Evolutionary conservation across 176 grass and related monocot genomes (phyloP).

Genomic region (Aechmea fasciata): DNA sequence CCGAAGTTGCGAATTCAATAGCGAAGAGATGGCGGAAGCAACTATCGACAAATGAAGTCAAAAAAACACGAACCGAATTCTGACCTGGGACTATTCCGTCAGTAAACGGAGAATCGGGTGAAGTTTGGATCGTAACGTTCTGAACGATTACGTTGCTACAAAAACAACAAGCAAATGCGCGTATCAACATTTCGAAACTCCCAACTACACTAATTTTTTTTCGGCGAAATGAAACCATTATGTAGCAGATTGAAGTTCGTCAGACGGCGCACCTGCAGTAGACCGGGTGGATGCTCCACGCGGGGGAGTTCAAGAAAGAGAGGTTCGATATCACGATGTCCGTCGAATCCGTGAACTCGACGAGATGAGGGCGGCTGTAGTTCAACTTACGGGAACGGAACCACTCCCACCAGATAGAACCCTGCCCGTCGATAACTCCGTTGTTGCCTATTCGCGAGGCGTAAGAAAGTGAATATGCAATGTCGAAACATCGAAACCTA

Average conservation of each 20-base stretch:
- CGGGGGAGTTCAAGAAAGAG: slow-evolving; percentile 72
- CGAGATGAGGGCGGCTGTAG: slow-evolving; percentile 74
- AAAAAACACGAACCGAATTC: neutral
- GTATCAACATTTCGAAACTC: neutral
- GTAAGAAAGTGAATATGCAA: neutral
- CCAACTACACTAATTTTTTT: neutral
- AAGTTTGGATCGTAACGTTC: slow-evolving; percentile 58
- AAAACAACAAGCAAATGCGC: slow-evolving; percentile 11
- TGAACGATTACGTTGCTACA: slow-evolving; percentile 63
- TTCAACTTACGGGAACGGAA: slow-evolving; percentile 45
- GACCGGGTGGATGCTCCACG: slow-evolving; percentile 83
- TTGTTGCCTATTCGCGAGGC: slow-evolving; percentile 39
- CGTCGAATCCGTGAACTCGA: slow-evolving; percentile 58
- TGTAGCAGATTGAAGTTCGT: neutral
- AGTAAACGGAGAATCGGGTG: slow-evolving; percentile 52
- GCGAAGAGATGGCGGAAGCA: neutral
- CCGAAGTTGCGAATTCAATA: neutral
- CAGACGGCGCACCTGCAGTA: slow-evolving; percentile 51
- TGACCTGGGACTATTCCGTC: slow-evolving; percentile 87
- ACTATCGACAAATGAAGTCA: neutral
- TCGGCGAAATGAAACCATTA: neutral
- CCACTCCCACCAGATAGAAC: slow-evolving; percentile 83
- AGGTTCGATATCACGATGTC: slow-evolving; percentile 76
- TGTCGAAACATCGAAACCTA: too few relatives aligned
- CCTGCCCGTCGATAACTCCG: slow-evolving; percentile 78